Percentiles rank a stretch among this genome's conserved stretches.
These are phyloP conservation scores for Ophiosphaerella narmari DNA, from an alignment of 2,329 filamentous ascomycete species.

Conservation along the genomic window DNA sequence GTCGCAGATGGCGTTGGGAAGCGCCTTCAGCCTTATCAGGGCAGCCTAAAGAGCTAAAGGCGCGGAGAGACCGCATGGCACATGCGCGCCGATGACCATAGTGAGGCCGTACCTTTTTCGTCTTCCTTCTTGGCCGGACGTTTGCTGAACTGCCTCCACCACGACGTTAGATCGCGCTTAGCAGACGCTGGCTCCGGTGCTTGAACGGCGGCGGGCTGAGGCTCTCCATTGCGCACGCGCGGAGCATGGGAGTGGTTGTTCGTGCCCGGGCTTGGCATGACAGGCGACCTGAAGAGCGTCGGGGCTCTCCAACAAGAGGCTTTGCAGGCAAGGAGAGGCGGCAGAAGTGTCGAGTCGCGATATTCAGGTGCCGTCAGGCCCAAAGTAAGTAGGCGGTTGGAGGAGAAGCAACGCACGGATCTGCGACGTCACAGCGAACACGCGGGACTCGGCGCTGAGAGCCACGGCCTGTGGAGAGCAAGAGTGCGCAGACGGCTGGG, in stretches of 20 bases:
- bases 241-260: slow-evolving; percentile 46
- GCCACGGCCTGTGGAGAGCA: slow-evolving; percentile 13
- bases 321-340: slow-evolving; percentile 18
- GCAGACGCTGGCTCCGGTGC: slow-evolving; percentile 72
- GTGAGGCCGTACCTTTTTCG: slow-evolving; percentile 59
- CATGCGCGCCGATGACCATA: neutral
- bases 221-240: slow-evolving; percentile 50
- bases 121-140: slow-evolving; percentile 64
- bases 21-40: slow-evolving; percentile 23
- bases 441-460: slow-evolving; percentile 9
- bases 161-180: slow-evolving; percentile 87
- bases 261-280: slow-evolving; percentile 46
- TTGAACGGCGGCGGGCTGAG: slow-evolving; percentile 50
- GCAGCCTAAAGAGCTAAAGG: slow-evolving; percentile 4
- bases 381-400: slow-evolving; percentile 32
- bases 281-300: slow-evolving; percentile 28
- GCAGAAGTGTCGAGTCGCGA: slow-evolving; percentile 23
- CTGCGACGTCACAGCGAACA: slow-evolving; percentile 20
- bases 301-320: slow-evolving; percentile 27
- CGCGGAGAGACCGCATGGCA: slow-evolving; percentile 3
- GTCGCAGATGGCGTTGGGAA: slow-evolving; percentile 17
- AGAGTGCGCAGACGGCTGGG: slow-evolving; percentile 11
- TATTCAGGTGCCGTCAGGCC: slow-evolving; percentile 28
- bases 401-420: slow-evolving; percentile 11
- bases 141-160: slow-evolving; percentile 94